Evolutionary conservation across 1,284 basidiomycete species (phyloP).

Genomic region (Xerocomus minutiporus): DNA sequence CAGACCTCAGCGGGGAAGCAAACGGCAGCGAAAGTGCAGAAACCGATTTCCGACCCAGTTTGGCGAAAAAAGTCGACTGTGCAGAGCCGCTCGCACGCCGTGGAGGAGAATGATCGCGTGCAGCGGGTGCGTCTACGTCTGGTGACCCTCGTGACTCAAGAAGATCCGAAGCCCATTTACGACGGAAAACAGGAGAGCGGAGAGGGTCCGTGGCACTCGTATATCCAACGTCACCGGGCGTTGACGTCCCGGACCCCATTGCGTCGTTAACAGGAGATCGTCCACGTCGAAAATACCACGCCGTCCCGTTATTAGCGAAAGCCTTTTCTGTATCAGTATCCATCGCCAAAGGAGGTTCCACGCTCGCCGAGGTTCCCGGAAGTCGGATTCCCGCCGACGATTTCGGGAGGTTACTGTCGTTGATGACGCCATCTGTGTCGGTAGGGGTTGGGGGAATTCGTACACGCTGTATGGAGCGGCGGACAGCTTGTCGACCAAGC

Average conservation of each 20-base stretch:
- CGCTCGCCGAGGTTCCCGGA: slow-evolving; percentile 3
- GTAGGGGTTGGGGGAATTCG: slow-evolving; percentile 24
- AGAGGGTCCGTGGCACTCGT: slow-evolving; percentile 36
- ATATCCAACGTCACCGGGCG: slow-evolving; percentile 23
- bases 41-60: slow-evolving; percentile 49
- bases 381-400: slow-evolving; percentile 3
- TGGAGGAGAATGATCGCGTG: slow-evolving; percentile 9
- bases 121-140: slow-evolving; percentile 12
- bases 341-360: slow-evolving; percentile 50
- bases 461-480: slow-evolving; percentile 43
- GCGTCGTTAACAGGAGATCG: slow-evolving; percentile 20
- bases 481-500: slow-evolving; percentile 72
- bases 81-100: slow-evolving; percentile 13
- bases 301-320: slow-evolving; percentile 43
- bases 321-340: slow-evolving; percentile 59
- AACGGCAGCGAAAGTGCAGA: slow-evolving; percentile 46
- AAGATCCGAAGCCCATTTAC: slow-evolving; percentile 45
- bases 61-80: slow-evolving; percentile 20
- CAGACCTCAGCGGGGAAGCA: slow-evolving; percentile 33
- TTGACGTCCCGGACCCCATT: slow-evolving; percentile 25
- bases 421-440: slow-evolving; percentile 26
- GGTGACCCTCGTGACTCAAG: slow-evolving; percentile 30
- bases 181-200: slow-evolving; percentile 39
- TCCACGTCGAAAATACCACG: slow-evolving; percentile 43
- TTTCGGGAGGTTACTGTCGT: slow-evolving; percentile 18